These are phyloP conservation scores for Lentinula edodes DNA, from an alignment of 768 basidiomycete genomes.

Conservation along the genomic window DNA sequence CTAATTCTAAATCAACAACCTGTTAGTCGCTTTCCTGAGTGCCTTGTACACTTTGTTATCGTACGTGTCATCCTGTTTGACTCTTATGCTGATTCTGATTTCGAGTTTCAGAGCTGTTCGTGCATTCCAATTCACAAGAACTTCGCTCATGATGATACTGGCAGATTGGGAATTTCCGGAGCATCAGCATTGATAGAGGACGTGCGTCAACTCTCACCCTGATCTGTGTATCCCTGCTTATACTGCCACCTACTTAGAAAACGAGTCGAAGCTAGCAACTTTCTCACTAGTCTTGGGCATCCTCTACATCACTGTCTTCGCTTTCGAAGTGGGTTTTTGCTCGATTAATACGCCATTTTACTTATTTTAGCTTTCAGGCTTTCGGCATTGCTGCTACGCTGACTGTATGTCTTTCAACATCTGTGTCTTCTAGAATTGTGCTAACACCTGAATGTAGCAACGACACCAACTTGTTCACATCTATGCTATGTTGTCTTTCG, in stretches of 20 bases:
- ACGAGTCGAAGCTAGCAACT: slow-evolving; percentile 38
- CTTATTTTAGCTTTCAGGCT: slow-evolving; percentile 13
- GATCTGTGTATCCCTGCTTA: not conserved
- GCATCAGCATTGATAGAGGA: slow-evolving; percentile 37
- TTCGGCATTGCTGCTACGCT: slow-evolving; percentile 49
- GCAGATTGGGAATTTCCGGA: slow-evolving; percentile 61
- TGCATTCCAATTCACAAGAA: not conserved
- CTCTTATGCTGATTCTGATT: not conserved
- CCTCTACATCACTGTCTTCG: slow-evolving; percentile 44
- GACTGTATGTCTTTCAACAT: slow-evolving; percentile 34
- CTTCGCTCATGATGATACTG: slow-evolving; percentile 19
- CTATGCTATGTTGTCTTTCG: slow-evolving; percentile 47
- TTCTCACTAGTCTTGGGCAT: slow-evolving; percentile 58
- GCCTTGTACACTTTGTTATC: slow-evolving; percentile 58
- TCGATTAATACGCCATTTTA: too few relatives aligned
- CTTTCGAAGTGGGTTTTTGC: slow-evolving; percentile 45
- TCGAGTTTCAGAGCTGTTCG: not conserved
- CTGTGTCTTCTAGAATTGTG: not conserved
- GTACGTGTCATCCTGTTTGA: slow-evolving; percentile 34
- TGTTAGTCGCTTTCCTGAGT: slow-evolving; percentile 35
- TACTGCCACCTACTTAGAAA: slow-evolving; percentile 22
- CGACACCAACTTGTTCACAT: slow-evolving; percentile 44
- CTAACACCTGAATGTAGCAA: slow-evolving; percentile 35
- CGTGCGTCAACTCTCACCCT: slow-evolving; percentile 31
- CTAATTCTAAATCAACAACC: not conserved